Conservation (phyloP, 345 rosid species). For the Brassica incana region DNA sequence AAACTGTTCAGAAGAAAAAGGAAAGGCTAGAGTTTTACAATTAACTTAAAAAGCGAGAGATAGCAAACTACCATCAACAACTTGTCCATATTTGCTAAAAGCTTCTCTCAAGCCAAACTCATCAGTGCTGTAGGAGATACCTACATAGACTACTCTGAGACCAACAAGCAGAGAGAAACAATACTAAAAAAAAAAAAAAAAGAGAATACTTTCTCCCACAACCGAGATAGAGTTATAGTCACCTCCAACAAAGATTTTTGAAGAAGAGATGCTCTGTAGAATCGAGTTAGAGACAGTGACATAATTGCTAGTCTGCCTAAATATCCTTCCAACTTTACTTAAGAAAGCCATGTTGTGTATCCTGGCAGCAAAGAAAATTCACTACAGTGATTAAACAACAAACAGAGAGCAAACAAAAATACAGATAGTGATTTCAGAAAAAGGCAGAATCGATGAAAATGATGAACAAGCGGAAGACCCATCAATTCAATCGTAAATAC, state of each 20-base stretch:
- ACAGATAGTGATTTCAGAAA: neutral
- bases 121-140: constrained; percentile 75
- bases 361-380: constrained; percentile 25
- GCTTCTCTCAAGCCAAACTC: constrained; percentile 68
- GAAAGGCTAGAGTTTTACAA: constrained; percentile 38
- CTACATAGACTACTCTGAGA: constrained; percentile 37
- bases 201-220: neutral
- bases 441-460: neutral
- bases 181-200: neutral
- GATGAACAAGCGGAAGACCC: neutral
- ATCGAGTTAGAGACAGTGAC: constrained; percentile 48
- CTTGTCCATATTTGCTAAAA: constrained; percentile 82
- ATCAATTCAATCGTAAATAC: constrained; percentile 1
- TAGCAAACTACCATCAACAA: constrained; percentile 61
- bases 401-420: neutral
- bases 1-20: neutral
- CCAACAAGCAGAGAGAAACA: neutral
- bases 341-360: constrained; percentile 69
- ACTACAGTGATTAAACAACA: neutral
- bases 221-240: neutral
- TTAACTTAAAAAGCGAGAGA: constrained; percentile 23
- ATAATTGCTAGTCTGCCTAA: constrained; percentile 61
- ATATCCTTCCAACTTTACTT: constrained; percentile 65
- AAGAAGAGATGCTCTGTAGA: constrained; percentile 62
- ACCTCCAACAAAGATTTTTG: constrained; percentile 93